Conservation (phyloP, 768 basidiomycete genomes). For the Kwoniella dejecticola region DNA sequence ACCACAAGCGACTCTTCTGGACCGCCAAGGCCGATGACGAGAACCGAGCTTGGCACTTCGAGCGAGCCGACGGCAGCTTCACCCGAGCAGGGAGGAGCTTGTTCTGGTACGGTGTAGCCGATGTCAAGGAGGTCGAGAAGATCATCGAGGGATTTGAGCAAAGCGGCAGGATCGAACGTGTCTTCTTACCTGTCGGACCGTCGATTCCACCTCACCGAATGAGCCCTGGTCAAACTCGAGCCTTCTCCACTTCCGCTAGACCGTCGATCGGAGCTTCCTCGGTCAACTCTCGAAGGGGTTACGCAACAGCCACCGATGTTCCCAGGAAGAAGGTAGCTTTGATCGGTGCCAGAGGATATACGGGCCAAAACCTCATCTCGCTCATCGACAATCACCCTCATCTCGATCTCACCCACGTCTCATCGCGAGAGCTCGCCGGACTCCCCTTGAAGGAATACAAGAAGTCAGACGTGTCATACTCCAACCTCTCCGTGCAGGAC, state of each 20-base stretch:
- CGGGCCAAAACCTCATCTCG: constrained; percentile 85
- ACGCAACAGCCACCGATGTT: constrained; percentile 67
- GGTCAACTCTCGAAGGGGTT: constrained; percentile 66
- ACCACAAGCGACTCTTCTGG: constrained; percentile 93
- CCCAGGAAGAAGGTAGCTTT: constrained; percentile 87
- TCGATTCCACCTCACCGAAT: constrained; percentile 50
- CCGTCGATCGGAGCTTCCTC: constrained; percentile 41
- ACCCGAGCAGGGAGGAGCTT: constrained; percentile 88
- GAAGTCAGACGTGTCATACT: constrained; percentile 72
- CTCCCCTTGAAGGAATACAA: constrained; percentile 75
- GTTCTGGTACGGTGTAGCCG: constrained; percentile 97
- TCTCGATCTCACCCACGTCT: constrained; percentile 89
- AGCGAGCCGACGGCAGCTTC: constrained; percentile 96
- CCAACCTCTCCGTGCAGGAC: constrained; percentile 74
- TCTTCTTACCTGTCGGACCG: constrained; percentile 77
- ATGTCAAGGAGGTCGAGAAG: constrained; percentile 86
- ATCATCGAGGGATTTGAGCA: constrained; percentile 66
- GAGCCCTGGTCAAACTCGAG: constrained; percentile 60
- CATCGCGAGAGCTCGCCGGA: constrained; percentile 90
- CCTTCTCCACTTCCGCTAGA: constrained; percentile 56
- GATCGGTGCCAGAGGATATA: constrained; percentile 94
- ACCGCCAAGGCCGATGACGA: constrained; percentile 95
- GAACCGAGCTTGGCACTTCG: constrained; percentile 97
- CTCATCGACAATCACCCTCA: constrained; percentile 87
- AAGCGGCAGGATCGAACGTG: constrained; percentile 79